phyloP scores from a whole-genome alignment of 192 early-diverging fungal species.

The Coemansia sp. region DNA sequence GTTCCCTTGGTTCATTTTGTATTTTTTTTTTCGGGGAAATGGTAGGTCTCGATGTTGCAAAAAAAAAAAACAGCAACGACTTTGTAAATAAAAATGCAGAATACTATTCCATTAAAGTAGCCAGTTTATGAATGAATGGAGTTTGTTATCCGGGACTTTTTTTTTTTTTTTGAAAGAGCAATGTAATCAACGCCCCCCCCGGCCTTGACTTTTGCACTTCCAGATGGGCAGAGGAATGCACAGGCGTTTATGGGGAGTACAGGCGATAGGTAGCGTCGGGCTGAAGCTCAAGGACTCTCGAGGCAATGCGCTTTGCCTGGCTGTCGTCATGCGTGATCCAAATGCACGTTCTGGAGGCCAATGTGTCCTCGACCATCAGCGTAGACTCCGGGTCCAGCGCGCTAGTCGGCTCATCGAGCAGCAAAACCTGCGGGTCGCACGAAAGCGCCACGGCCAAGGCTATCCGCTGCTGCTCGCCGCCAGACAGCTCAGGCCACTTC shows the following conservation, averaged over 20 bases:
- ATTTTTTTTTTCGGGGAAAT: not conserved
- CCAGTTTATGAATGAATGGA: no score
- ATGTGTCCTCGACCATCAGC: constrained; percentile 68
- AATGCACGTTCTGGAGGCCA: constrained; percentile 65
- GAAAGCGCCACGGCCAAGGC: constrained; percentile 78
- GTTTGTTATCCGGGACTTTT: no score
- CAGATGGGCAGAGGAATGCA: no score
- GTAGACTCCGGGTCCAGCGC: constrained; percentile 75
- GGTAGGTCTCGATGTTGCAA: no score
- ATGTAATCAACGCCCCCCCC: no score
- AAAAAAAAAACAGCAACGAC: not conserved
- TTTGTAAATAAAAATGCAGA: not conserved
- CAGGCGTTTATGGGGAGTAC: constrained; percentile 1
- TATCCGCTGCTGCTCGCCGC: constrained; percentile 83
- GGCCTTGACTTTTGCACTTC: no score
- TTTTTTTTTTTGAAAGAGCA: no score
- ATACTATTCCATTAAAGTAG: no score
- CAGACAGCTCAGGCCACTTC: constrained; percentile 75
- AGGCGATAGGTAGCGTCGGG: constrained; percentile 32
- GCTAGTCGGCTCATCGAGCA: constrained; percentile 87
- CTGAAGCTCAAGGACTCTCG: constrained; percentile 30
- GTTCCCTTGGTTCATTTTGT: constrained; percentile 12
- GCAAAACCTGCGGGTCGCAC: constrained; percentile 69
- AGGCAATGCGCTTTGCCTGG: constrained; percentile 64
- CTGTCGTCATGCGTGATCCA: constrained; percentile 79